Percentiles rank a stretch among this genome's conserved stretches.
These are phyloP conservation scores for Lophium mytilinum DNA, from an alignment of 495 filamentous ascomycete genomes.

Conservation along the genomic window DNA sequence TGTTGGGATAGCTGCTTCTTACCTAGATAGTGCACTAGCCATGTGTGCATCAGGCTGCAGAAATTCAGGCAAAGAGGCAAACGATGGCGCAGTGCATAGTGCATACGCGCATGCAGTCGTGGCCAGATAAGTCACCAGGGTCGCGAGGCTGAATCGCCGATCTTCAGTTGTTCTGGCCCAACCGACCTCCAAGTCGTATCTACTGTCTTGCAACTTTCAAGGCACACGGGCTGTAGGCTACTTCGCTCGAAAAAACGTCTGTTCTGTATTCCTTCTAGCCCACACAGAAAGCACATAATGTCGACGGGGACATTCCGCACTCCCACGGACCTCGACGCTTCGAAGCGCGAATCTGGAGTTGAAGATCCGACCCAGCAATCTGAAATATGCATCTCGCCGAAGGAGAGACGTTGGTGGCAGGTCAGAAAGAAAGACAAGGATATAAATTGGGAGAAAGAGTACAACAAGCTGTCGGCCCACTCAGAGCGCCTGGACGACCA, in stretches of 20 bases:
- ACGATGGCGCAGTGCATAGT: background rate
- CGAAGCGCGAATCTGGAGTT: too few species aligned
- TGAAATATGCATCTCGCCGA: background rate
- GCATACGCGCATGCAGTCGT: background rate
- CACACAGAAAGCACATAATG: background rate
- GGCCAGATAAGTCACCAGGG: background rate
- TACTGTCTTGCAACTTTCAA: background rate
- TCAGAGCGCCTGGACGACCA: background rate
- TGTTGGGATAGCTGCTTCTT: background rate
- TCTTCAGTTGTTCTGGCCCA: background rate
- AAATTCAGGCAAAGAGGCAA: background rate
- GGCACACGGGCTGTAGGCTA: background rate
- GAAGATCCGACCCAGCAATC: too few species aligned
- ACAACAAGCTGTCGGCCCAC: background rate
- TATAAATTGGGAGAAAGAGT: background rate
- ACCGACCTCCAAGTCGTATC: too few species aligned
- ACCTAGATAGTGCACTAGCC: too few species aligned
- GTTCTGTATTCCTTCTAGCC: background rate
- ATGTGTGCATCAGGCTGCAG: background rate
- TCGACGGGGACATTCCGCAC: too few species aligned
- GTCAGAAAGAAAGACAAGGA: background rate
- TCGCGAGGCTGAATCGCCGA: background rate
- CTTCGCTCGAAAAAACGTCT: background rate
- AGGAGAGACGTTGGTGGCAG: background rate
- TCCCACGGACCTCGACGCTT: too few species aligned